Conservation (phyloP, 345 rosid species). For the Abelmoschus esculentus region DNA sequence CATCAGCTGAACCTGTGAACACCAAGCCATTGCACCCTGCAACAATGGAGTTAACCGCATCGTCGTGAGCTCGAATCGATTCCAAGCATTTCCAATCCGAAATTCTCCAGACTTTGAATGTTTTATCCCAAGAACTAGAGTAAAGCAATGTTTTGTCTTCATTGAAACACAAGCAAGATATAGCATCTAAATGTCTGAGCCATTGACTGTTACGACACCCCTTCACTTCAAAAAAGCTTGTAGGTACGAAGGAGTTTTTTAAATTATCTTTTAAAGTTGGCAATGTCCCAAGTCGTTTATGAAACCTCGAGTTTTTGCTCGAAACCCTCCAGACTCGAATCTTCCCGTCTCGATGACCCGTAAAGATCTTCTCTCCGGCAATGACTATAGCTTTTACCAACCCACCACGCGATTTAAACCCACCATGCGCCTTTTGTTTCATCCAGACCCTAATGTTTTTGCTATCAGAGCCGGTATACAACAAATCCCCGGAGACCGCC, state of each 20-base stretch:
- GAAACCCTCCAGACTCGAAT: conserved; percentile 74
- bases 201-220: conserved; percentile 36
- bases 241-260: conserved; percentile 39
- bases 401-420: conserved; percentile 76
- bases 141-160: conserved; percentile 57
- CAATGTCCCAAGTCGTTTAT: conserved; percentile 59
- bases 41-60: conserved; percentile 64
- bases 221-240: conserved; percentile 49
- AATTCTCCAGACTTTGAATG: conserved; percentile 75
- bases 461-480: conserved; percentile 86
- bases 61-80: conserved; percentile 70
- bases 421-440: conserved; percentile 59
- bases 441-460: conserved; percentile 92
- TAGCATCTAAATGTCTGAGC: conserved; percentile 65
- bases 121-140: conserved; percentile 85
- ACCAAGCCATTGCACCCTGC: conserved; percentile 71
- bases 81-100: conserved; percentile 66
- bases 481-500: conserved; percentile 54
- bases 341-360: conserved; percentile 93
- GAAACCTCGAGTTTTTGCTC: conserved; percentile 31
- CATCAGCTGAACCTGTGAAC: conserved; percentile 84
- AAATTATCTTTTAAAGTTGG: conserved; percentile 59
- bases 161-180: conserved; percentile 63
- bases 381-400: conserved; percentile 75
- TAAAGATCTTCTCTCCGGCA: conserved; percentile 52